Evolutionary conservation across 495 filamentous ascomycete genomes (phyloP).

Genomic region (Aspergillus olivimuriae): DNA sequence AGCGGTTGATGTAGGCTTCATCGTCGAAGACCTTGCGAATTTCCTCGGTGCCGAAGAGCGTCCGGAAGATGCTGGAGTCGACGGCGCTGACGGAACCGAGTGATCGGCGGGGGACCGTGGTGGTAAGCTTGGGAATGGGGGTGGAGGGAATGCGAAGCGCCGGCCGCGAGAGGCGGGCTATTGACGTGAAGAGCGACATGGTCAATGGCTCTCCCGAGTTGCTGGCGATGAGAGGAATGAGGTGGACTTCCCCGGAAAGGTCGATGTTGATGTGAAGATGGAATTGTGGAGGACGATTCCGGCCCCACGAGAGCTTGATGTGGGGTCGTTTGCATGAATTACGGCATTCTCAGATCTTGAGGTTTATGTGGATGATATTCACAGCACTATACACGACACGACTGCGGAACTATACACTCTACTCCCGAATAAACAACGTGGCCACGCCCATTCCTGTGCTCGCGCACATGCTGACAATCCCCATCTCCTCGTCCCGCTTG

Average conservation of each 20-base stretch:
- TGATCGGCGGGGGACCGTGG: constrained; percentile 6
- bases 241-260: too few species aligned
- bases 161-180: constrained; percentile 5
- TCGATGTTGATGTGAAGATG: too few species aligned
- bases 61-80: constrained; percentile 44
- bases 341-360: too few species aligned
- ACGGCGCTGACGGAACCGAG: constrained; percentile 39
- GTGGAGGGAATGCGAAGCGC: constrained; percentile 1
- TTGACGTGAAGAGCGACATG: constrained; percentile 3
- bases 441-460: constrained; percentile 76
- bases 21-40: constrained; percentile 45
- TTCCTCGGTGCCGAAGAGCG: constrained; percentile 45
- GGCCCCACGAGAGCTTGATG: too few species aligned
- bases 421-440: constrained; percentile 66
- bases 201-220: too few species aligned
- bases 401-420: too few species aligned
- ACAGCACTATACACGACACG: too few species aligned
- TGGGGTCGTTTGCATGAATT: background rate
- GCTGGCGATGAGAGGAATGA: too few species aligned
- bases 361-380: too few species aligned
- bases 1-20: constrained; percentile 41
- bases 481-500: constrained; percentile 63
- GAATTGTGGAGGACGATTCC: too few species aligned
- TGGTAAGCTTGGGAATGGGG: too few species aligned
- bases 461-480: constrained; percentile 73